These are phyloP conservation scores for Coniosporium apollinis DNA, from an alignment of 495 filamentous ascomycete genomes.

Conservation along the genomic window DNA sequence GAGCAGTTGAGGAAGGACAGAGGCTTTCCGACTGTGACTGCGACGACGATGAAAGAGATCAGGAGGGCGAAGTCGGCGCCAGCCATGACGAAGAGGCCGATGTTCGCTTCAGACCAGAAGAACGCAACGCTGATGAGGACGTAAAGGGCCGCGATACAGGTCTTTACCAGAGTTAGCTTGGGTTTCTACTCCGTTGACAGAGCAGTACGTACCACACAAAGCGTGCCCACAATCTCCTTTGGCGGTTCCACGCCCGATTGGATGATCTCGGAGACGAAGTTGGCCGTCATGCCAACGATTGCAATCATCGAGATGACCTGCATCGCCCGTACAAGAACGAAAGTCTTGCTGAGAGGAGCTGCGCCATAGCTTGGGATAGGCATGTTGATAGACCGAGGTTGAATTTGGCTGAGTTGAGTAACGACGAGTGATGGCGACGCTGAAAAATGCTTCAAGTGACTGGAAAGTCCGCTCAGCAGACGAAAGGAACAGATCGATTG, in stretches of 20 bases:
- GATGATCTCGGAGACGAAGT: slow-evolving; percentile 72
- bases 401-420: slow-evolving; percentile 4
- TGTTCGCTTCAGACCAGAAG: slow-evolving; percentile 50
- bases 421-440: slow-evolving; percentile 6
- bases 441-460: slow-evolving; percentile 8
- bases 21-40: slow-evolving; percentile 62
- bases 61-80: slow-evolving; percentile 50
- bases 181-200: background rate
- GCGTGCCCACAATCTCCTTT: slow-evolving; percentile 55
- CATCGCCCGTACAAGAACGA: slow-evolving; percentile 53
- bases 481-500: slow-evolving; percentile 14
- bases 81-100: slow-evolving; percentile 52
- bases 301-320: slow-evolving; percentile 57
- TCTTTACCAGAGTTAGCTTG: slow-evolving; percentile 27
- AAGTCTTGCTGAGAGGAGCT: slow-evolving; percentile 49
- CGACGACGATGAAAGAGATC: slow-evolving; percentile 52
- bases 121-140: slow-evolving; percentile 57
- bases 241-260: slow-evolving; percentile 43
- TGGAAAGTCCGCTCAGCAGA: slow-evolving; percentile 15
- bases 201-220: slow-evolving; percentile 50
- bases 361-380: slow-evolving; percentile 46
- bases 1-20: slow-evolving; percentile 63
- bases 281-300: slow-evolving; percentile 65
- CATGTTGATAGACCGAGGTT: slow-evolving; percentile 22
- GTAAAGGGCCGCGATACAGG: slow-evolving; percentile 62